A percentile compares a stretch with the other conserved stretches of the same genome.
These are phyloP conservation scores for Exophiala alcalophila DNA, from an alignment of 2,329 filamentous ascomycete species.

Conservation along the genomic window DNA sequence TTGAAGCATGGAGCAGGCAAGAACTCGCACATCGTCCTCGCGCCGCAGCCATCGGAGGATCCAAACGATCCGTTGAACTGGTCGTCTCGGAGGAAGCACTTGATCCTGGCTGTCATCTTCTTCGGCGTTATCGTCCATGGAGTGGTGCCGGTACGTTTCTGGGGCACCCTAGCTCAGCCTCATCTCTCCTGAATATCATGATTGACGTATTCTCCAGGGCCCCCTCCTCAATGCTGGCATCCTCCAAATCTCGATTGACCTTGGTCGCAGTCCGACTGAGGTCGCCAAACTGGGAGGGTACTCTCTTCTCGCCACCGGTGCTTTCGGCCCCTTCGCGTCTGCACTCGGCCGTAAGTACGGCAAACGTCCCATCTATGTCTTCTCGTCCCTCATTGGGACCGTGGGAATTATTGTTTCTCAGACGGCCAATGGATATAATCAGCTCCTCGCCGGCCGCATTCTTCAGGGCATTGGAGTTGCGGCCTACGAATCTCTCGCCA, in stretches of 20 bases:
- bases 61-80: conserved; percentile 42
- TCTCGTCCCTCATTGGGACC: conserved; percentile 36
- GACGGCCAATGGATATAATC: conserved; percentile 36
- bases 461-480: conserved; percentile 45
- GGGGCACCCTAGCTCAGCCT: background rate
- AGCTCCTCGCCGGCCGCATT: conserved; percentile 42
- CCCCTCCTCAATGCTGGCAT: conserved; percentile 40
- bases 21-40: conserved; percentile 31
- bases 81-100: conserved; percentile 34
- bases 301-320: conserved; percentile 16
- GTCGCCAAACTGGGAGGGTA: conserved; percentile 21
- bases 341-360: conserved; percentile 43
- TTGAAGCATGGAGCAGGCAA: conserved; percentile 19
- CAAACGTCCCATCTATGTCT: conserved; percentile 42
- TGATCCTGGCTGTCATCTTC: conserved; percentile 39
- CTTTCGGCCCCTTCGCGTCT: conserved; percentile 29
- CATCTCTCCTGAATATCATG: background rate
- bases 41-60: conserved; percentile 38
- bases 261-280: conserved; percentile 14
- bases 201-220: conserved; percentile 34
- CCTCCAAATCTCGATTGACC: conserved; percentile 36
- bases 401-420: conserved; percentile 40
- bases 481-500: conserved; percentile 40
- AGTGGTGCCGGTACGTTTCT: conserved; percentile 8
- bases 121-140: conserved; percentile 36